Evolutionary conservation across 306 rosid genomes (phyloP), one percentile per base, ranked within the genome.

Genomic region (Ormosia emarginata): DNA sequence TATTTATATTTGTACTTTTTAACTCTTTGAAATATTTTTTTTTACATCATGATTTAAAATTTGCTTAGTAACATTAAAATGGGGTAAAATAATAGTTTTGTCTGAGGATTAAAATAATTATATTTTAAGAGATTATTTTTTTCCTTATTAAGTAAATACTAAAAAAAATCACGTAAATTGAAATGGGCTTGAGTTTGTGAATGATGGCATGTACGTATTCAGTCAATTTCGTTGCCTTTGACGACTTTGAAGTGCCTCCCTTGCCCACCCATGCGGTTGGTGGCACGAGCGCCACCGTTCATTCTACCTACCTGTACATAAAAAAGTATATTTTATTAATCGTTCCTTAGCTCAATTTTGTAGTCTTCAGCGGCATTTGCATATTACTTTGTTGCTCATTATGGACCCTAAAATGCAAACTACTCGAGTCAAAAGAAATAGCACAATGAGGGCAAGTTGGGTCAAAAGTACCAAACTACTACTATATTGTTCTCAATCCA

Each of bases 211-310:
- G 39, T 4, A 12, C 8, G 5, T 2, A 40, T 70, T 39, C 8
- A 65, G 75, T 82, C 88, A 81, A 85, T 44, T 58, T 77, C 1
- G 74, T 11, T 72, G 83, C 49, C 86, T 66, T 65, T 57, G 86
- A 65, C 77, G 37, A 6, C 5, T 44, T 55, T 24, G 76, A 70
- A 30, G n/a, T 29, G 4, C 12, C 3, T 9, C 6, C 12, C 3
- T 9, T 0, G 40, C 84, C 71, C 66, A 59, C 8, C 76, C 12
- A 13, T 12, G 55, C 2, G 89, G 84, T 82, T 36, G 89, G 83
- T 86, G 87, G 85, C 89, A 75, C 89, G 70, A 79, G 87, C 68
- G 37, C 82, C 74, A 64, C 85, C 85, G 50, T 71, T 80, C 83
- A 49, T 83, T 71, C 73, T 76, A 81, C 85, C 88, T 62, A 80